These are phyloP conservation scores for Nepenthes mirabilis DNA, from an alignment of 148 eudicot genomes.

Conservation along the genomic window DNA sequence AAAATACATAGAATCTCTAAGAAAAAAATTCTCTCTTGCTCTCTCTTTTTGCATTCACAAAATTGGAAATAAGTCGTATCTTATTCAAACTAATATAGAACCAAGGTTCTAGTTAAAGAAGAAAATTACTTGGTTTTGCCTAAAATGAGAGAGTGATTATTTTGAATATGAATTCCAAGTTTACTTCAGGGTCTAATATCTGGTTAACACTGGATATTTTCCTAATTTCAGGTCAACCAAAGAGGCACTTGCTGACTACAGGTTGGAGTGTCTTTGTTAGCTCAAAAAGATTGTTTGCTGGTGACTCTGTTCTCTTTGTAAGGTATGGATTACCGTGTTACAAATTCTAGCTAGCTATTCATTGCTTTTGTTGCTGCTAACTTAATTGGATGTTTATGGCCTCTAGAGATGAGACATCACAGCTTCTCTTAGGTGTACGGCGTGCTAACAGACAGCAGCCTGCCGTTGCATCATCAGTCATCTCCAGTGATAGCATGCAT, in stretches of 20 bases:
- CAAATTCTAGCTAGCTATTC: not conserved
- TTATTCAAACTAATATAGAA: too few species aligned
- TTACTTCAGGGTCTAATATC: too few species aligned
- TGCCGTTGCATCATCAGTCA: constrained; percentile 90
- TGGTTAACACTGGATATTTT: not conserved
- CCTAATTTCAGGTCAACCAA: constrained; percentile 73
- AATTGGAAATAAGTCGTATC: too few species aligned
- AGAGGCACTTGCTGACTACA: constrained; percentile 90
- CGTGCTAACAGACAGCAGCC: constrained; percentile 92
- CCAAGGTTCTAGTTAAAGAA: too few species aligned
- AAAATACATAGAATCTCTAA: too few species aligned
- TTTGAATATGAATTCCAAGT: too few species aligned
- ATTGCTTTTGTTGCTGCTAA: not conserved
- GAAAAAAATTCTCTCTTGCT: too few species aligned
- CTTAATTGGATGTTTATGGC: not conserved
- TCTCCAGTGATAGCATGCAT: constrained; percentile 99
- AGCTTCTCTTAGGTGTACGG: constrained; percentile 77
- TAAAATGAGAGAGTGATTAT: too few species aligned
- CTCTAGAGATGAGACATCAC: constrained; percentile 90
- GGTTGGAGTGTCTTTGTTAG: constrained; percentile 98
- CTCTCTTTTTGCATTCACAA: too few species aligned
- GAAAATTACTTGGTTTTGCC: too few species aligned
- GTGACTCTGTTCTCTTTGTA: constrained; percentile 91
- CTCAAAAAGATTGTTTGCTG: constrained; percentile 82
- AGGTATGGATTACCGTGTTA: constrained; percentile 30